Base-by-base conservation (phyloP, 2,329 filamentous ascomycete genomes). In the Sporothrix humicola region DNA sequence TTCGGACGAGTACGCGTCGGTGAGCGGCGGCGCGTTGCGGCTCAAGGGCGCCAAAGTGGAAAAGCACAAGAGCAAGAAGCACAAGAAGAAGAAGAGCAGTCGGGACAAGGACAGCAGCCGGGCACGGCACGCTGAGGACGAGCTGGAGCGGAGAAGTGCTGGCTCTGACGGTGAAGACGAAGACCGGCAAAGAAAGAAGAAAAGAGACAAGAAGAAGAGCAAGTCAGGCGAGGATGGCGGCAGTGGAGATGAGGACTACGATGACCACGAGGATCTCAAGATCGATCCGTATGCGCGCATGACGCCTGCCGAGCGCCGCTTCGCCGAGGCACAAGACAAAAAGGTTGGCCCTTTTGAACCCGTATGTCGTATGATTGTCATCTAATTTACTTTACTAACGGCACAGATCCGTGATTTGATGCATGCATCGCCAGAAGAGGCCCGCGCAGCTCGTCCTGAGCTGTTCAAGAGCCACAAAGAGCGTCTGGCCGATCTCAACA, bases 401-500 rank as follows among this genome's bases (percentile, higher is more conserved):
- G 10, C 6, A 2, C 77, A 96, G 93, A 85, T 98, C 78, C 90
- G 96, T 78, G 92, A 97, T 23, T 31, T 77, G 79, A 87, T 94
- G 75, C 84, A 97, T 61, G 91, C 92, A 79, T 83, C 85, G 3
- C 85, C 86, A 2, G 75, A 75, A 1, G 74, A 75, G 26, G 76
- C 69, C 13, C 73, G 73, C 10, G 83, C 83, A 7, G 81, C 85
- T 8, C 82, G 86, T 66, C 90, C 92, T 15, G 95, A 98, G 81
- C 91, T 97, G 17, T 89, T 95, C 77, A 98, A 98, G 86, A 97
- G 95, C 44, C 96, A 99, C 82, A 98, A 98, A 81, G 93, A 99
- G 84, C 90, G 94, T 12, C 95, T 99, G 59, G 95, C 98, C 82
- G 94, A 98, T 81, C 85, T 98, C 78, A 99, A 99, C 81, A 93